Conservation (phyloP, 2,329 filamentous ascomycete genomes). For the Botrytis pseudocinerea region DNA sequence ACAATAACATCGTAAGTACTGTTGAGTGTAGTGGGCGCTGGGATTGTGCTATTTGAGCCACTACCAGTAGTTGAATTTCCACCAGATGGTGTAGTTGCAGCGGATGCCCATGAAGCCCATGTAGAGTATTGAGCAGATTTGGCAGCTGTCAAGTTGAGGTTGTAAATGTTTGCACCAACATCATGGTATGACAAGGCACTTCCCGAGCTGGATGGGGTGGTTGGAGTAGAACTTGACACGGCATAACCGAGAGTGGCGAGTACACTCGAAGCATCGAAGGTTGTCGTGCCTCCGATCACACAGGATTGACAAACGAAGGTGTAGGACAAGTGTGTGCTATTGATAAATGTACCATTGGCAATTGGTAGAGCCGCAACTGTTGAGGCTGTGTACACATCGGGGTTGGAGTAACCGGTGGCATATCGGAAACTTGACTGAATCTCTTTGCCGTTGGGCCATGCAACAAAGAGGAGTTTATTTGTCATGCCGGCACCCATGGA, state of each 20-base stretch:
- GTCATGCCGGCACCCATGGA: neutral
- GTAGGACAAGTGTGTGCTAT: neutral
- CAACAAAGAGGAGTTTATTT: neutral
- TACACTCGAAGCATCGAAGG: neutral
- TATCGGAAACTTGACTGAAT: neutral
- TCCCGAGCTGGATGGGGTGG: neutral
- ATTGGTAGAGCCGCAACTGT: neutral
- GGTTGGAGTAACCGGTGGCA: neutral
- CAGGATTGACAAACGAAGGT: neutral
- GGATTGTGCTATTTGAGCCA: neutral
- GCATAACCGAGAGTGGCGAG: neutral
- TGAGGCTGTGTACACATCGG: neutral
- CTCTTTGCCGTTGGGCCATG: neutral
- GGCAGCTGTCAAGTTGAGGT: slow-evolving; percentile 1
- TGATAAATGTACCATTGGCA: neutral
- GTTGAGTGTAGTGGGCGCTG: neutral
- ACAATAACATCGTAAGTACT: neutral
- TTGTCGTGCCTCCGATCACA: neutral
- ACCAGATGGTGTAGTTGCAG: neutral
- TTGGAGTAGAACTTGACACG: neutral
- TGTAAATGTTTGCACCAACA: neutral
- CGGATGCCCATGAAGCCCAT: neutral
- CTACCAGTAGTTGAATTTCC: neutral
- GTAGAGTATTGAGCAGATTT: neutral
- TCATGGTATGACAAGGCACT: neutral